Evolutionary conservation across 768 basidiomycete genomes (phyloP), one percentile per base, ranked within the genome.

Genomic region (Tricholoma sp.): DNA sequence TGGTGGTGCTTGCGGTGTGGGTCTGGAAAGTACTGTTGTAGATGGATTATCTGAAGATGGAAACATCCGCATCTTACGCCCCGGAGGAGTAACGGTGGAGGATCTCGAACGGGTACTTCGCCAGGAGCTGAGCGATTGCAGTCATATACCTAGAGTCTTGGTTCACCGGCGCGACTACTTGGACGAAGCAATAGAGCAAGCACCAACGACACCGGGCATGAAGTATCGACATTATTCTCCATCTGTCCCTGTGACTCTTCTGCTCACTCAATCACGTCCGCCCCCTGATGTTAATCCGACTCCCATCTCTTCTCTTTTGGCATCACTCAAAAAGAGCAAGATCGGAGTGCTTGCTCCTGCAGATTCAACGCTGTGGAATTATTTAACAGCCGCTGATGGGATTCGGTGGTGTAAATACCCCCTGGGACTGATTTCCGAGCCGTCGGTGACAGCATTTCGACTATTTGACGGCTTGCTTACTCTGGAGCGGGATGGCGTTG

Each of bases 191-290:
- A 75, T 89, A 56, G 91, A 93, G 68, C 75, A 77, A 37, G 81
- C 85, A 0, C 97, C 97, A 8, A 94, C 93, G 7, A 98, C 97
- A 0, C 97, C 97, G 2, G 97, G 97, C 32, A 97, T 98, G 95
- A 99, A 99, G 73, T 99, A 99, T 70, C 83, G 88, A 51, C 97
- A 99, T 72, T 99, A 99, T 69, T 89, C 95, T 20, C 97, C 97
- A 2, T 75, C 86, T 1, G 86, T 94, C 4, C 93, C 94, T 2
- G 91, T 98, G 31, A 82, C 81, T 18, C 80, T 98, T 6, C 74
- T 94, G 37, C 77, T 80, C 59, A 82, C 84, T 3, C 62, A 71
- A 4, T 72, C 79, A n/a, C 58, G 64, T 42, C 76, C 79, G 24
- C 77, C 81, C 6, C 18, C 53, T 6, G 73, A 71, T 18, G 57